A percentile compares a stretch with the other conserved stretches of the same genome.
Conservation (phyloP, 2,329 filamentous ascomycete genomes). For the Xylariaceae sp. region DNA sequence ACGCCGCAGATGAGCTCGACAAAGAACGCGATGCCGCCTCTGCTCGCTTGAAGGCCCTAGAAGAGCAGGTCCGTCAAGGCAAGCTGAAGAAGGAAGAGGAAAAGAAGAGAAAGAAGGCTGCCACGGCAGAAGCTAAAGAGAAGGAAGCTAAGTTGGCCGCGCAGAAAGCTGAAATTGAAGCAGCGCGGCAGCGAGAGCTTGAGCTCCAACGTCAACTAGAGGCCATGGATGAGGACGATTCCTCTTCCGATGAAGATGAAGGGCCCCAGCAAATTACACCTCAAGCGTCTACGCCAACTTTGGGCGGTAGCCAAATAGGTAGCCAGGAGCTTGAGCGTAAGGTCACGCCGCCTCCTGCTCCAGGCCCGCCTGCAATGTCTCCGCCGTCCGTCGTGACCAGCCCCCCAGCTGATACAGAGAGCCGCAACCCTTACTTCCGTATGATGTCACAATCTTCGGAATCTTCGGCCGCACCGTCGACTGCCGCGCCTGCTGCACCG, state of each 20-base stretch:
- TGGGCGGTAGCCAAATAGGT: slow-evolving; percentile 45
- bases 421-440: slow-evolving; percentile 92
- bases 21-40: slow-evolving; percentile 77
- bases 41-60: slow-evolving; percentile 79
- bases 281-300: slow-evolving; percentile 55
- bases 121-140: slow-evolving; percentile 78
- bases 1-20: slow-evolving; percentile 75
- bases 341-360: slow-evolving; percentile 45
- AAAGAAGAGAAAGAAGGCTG: slow-evolving; percentile 87
- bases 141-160: slow-evolving; percentile 81
- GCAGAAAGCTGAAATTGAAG: slow-evolving; percentile 87
- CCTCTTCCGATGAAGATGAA: slow-evolving; percentile 78
- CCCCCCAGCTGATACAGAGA: slow-evolving; percentile 64
- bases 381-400: slow-evolving; percentile 48
- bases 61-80: slow-evolving; percentile 88
- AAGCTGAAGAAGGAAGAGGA: slow-evolving; percentile 97
- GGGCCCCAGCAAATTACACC: slow-evolving; percentile 66
- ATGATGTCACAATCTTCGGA: slow-evolving; percentile 72
- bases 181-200: slow-evolving; percentile 81
- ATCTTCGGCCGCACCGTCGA: slow-evolving; percentile 39
- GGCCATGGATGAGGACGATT: slow-evolving; percentile 65
- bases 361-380: slow-evolving; percentile 44
- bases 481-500: slow-evolving; percentile 38
- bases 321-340: slow-evolving; percentile 53
- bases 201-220: slow-evolving; percentile 87